Conservation (phyloP, 2,329 filamentous ascomycete species). For the Fusarium cicatricum region DNA sequence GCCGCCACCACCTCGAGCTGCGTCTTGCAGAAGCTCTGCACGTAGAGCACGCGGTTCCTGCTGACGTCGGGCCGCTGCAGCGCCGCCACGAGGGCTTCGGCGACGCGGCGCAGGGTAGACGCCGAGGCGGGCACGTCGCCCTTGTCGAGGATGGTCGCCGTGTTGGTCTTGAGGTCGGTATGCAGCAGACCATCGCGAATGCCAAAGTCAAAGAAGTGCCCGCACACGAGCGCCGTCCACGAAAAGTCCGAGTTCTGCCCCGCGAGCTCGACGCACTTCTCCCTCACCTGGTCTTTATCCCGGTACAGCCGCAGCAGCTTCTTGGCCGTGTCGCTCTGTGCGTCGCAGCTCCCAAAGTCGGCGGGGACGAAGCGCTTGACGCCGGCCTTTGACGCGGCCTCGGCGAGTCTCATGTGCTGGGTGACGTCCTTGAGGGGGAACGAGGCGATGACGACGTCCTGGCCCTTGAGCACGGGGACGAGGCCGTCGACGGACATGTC, state of each 20-base stretch:
- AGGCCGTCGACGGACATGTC: constrained; percentile 49
- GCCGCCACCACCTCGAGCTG: constrained; percentile 57
- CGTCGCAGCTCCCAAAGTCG: constrained; percentile 59
- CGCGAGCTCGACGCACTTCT: constrained; percentile 43
- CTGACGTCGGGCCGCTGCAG: constrained; percentile 60
- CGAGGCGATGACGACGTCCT: constrained; percentile 63
- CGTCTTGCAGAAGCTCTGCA: constrained; percentile 56
- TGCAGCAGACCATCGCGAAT: constrained; percentile 47
- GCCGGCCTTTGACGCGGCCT: constrained; percentile 66
- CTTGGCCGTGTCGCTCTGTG: constrained; percentile 47
- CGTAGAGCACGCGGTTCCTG: constrained; percentile 58
- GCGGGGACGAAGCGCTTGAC: constrained; percentile 69
- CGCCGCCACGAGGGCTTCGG: constrained; percentile 57
- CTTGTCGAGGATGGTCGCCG: constrained; percentile 58
- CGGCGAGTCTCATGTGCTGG: constrained; percentile 57
- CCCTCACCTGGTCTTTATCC: constrained; percentile 46
- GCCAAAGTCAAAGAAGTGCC: constrained; percentile 61
- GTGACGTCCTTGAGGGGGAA: constrained; percentile 54
- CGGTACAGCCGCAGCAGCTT: constrained; percentile 46
- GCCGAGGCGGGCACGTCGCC: constrained; percentile 58
- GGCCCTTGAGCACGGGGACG: constrained; percentile 57
- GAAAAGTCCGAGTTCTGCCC: constrained; percentile 53
- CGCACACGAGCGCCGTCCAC: constrained; percentile 58
- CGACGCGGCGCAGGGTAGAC: constrained; percentile 60
- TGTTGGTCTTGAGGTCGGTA: constrained; percentile 55